A percentile compares a stretch with the other conserved stretches of the same genome.
These are phyloP conservation scores for Clitopilus hobsonii DNA, from an alignment of 768 basidiomycete genomes.

Conservation along the genomic window DNA sequence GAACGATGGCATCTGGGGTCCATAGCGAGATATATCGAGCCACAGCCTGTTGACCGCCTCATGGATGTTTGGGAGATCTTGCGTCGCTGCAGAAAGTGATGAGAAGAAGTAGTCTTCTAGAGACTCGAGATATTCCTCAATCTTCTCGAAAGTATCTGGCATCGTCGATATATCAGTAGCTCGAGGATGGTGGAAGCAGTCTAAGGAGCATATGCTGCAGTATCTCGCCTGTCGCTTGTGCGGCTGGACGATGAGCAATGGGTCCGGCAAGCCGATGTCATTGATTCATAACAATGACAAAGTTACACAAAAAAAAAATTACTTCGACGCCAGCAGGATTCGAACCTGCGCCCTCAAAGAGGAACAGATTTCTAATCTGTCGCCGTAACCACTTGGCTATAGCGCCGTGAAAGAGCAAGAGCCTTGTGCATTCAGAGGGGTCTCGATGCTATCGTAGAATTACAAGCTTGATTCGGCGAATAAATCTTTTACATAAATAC, in stretches of 20 bases:
- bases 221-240: not conserved
- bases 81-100: slow-evolving; percentile 50
- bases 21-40: slow-evolving; percentile 78
- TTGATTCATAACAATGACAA: slow-evolving; percentile 13
- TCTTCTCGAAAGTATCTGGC: slow-evolving; percentile 50
- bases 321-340: slow-evolving; percentile 58
- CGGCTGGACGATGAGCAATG: not conserved
- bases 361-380: slow-evolving; percentile 74
- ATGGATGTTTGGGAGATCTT: slow-evolving; percentile 58
- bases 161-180: slow-evolving; percentile 5
- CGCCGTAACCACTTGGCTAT: slow-evolving; percentile 81
- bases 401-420: slow-evolving; percentile 52
- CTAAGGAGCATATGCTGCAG: not conserved
- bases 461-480: no score
- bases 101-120: slow-evolving; percentile 59
- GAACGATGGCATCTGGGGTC: slow-evolving; percentile 58
- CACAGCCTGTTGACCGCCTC: slow-evolving; percentile 68
- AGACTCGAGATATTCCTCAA: slow-evolving; percentile 66
- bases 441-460: no score
- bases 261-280: not conserved
- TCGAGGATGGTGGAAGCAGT: not conserved
- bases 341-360: slow-evolving; percentile 68
- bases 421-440: no score
- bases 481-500: not conserved
- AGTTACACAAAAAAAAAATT: slow-evolving; percentile 17